Evolutionary conservation across 1,284 basidiomycete species (phyloP), one percentile per base, ranked within the genome.

Genomic region (Leccinum cinnamomeum): DNA sequence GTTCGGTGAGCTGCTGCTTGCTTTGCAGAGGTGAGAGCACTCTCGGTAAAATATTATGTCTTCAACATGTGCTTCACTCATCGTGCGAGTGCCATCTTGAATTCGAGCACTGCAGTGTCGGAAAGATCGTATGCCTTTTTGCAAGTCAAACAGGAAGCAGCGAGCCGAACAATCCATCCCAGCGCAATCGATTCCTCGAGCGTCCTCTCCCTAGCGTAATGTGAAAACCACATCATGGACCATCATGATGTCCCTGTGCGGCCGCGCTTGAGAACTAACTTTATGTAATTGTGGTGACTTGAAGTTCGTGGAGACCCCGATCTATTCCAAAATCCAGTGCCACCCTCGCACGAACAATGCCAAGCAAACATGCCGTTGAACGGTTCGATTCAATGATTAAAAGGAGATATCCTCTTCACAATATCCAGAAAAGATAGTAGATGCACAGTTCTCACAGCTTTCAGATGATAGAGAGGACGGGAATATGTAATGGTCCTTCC

Each of bases 61-160:
- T 35, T 35, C 33, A 35, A 35, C 33, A 37, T 37, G 18, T 48
- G 46, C 46, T 48, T 48, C 11, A 20, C 18, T 11, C 46, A 20
- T 20, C 18, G 4, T 20, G 18, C 18, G 18, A 5, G 18, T 12
- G 18, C 65, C 59, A 67, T 25, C 61, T 57, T 72, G 55, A 73
- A 73, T 35, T 70, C 69, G 39, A 73, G 56, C 2, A 75, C 69
- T 7, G 64, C 35, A 51, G 70, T 57, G 33, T 73, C 64, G 25
- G 63, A 71, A 55, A 75, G 65, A 58, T 72, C 73, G 39, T 72
- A 71, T 39, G 65, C 64, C 58, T 59, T 70, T 56, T 68, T n/a
- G 10, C 0, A 20, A 10, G 10, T 16, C 10, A 48, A 41, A 51
- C 2, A 14, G 4, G 14, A 37, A n/a, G 46, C 20, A 6, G 35